These are phyloP conservation scores for Nematocida ausubeli DNA, from an alignment of 371 early-diverging fungal genomes.

Conservation along the genomic window DNA sequence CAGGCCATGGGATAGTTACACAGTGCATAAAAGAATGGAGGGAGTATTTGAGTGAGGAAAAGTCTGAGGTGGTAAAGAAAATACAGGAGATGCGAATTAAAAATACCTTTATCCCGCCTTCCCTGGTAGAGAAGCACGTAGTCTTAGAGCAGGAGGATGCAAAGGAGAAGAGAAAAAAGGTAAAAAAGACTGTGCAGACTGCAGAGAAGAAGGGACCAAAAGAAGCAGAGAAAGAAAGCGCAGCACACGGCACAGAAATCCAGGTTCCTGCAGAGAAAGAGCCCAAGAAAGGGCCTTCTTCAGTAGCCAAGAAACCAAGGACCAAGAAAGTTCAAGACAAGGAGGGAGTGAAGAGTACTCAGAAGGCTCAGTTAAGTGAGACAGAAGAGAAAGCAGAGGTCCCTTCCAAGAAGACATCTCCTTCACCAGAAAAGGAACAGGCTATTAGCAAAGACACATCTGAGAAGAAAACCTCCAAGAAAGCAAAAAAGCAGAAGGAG, in stretches of 20 bases:
- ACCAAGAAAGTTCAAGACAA: too few species aligned
- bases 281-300: too few species aligned
- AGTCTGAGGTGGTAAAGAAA: neutral
- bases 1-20: neutral
- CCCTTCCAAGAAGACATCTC: too few species aligned
- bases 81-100: neutral
- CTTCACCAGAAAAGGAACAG: neutral
- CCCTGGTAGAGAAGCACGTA: neutral
- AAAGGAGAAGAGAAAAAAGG: neutral
- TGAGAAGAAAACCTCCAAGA: neutral
- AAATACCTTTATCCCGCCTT: neutral
- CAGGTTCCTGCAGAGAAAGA: too few species aligned
- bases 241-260: neutral
- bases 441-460: neutral
- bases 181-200: neutral
- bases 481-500: neutral
- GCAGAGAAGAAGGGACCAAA: neutral
- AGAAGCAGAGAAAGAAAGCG: neutral
- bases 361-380: too few species aligned
- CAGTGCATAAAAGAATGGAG: slow-evolving; percentile 8
- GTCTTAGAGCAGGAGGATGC: neutral
- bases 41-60: slow-evolving; percentile 1
- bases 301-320: too few species aligned
- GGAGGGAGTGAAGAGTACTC: too few species aligned
- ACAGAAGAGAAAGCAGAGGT: slow-evolving; percentile 4